Evolutionary conservation across 441 rosid genomes (phyloP), one percentile per base, ranked within the genome.

Genomic region (Brassica hybrid): DNA sequence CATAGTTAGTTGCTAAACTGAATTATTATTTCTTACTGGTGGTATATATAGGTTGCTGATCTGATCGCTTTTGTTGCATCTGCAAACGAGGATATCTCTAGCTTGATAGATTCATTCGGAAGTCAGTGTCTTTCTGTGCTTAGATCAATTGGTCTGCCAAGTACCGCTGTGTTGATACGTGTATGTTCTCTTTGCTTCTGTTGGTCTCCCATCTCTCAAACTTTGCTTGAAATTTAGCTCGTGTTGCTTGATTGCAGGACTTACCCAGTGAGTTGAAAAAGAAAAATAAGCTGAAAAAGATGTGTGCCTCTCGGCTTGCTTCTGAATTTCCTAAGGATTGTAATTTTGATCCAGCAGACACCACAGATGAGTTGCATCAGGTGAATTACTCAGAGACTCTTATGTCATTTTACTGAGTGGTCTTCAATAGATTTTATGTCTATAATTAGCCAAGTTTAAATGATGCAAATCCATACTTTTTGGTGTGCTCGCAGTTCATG

Each of bases 331-430:
- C 97, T 7, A 92, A 89, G 81, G 97, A 95, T 79, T 91, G 98
- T 61, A 91, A 88, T 82, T 93, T 90, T 82, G 88, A 80, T 84
- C 86, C 91, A 18, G 97, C 94, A 65, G 97, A 95, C 83, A 89
- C 96, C n/a, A 88, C 79, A 84, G 97, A 91, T 69, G 99, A 95
- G 62, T 83, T 95, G 89, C 97, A 88, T 79, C 91, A 95, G 98
- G 99, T 95, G 11, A 68, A 13, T 1, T 52, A 2, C 43, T 5
- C 65, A 3, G 32, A 1, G 38, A 21, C 23, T 61, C 36, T 36
- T 67, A 2, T 73, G 4, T 27, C 2, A 54, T 50, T 30, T 23
- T 60, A 57, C 6, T 16, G 14, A 21, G 2, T 21, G 23, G 1
- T 21, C 2, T 21, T 2, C 23, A 21, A n/a, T n/a, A n/a, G n/a